Base-by-base conservation (phyloP, 225 moss, liverwort and hornwort species). In the Bryoerythrophyllum caledonicum region DNA sequence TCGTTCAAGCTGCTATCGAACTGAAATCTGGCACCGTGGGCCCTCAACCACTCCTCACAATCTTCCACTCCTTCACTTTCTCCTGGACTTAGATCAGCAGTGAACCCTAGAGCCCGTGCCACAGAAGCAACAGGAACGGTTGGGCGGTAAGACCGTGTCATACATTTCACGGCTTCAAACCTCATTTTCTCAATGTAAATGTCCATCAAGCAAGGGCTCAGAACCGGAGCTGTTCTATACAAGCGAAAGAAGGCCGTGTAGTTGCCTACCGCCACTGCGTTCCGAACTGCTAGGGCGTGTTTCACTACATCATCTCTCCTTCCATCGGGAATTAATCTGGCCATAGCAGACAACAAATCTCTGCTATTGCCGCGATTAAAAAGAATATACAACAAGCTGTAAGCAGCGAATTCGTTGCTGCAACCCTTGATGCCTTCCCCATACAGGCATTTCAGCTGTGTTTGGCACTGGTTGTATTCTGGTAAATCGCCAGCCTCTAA, bases 391-490 rank as follows among this genome's bases (percentile, higher is more conserved):
- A 99, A 75, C 85, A 99, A 78, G 80, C 93, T 89, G 76, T 99
- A 99, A 21, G 93, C 88, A 60, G 93, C 81, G 46, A 99, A 99
- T 76, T 99, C 99, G 75, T 87, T 88, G 54, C 75, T 85, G 82
- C 88, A 93, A 0, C 99, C 99, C 70, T 81, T 88, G 49, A 95
- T 95, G 40, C 99, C 99, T 82, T 99, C 99, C 8, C 67, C 99
- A 82, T 99, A 95, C 27, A 99, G 51, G 4, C 88, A 76, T 74
- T 99, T 93, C 21, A 99, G 83, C 64, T 95, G 99, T 32, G 95
- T 91, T 78, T 95, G 99, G 73, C 99, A 99, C 73, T 99, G 94
- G 78, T 95, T 99, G 82, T 99, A 95, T 78, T 99, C 99, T 6
- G 95, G 93, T 49, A 99, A 64, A 81, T 99, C 99, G 28, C 99